These are phyloP conservation scores for Agrocybe chaxingu DNA, from an alignment of 768 basidiomycete genomes.

Conservation along the genomic window DNA sequence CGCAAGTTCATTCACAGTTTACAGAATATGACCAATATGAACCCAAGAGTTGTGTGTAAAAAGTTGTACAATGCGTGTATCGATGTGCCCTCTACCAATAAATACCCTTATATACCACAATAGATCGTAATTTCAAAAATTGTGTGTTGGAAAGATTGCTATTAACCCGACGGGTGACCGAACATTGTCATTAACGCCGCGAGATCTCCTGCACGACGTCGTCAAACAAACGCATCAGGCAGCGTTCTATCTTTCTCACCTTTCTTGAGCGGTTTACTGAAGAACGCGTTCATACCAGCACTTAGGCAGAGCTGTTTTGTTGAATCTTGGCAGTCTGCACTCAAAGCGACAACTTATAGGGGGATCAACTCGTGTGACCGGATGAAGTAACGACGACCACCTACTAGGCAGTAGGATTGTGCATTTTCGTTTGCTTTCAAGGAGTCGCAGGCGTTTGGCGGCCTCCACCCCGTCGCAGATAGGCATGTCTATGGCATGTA, in stretches of 20 bases:
- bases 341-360: slow-evolving; percentile 60
- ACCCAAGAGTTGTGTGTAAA: no score
- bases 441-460: slow-evolving; percentile 55
- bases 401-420: slow-evolving; percentile 53
- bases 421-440: slow-evolving; percentile 57
- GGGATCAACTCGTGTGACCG: not conserved
- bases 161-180: slow-evolving; percentile 25
- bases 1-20: no score
- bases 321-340: slow-evolving; percentile 75
- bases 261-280: slow-evolving; percentile 69
- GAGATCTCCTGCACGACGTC: slow-evolving; percentile 42
- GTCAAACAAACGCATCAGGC: not conserved
- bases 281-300: slow-evolving; percentile 75
- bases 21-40: no score
- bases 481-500: slow-evolving; percentile 59
- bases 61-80: no score
- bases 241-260: slow-evolving; percentile 26
- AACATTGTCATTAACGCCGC: slow-evolving; percentile 53
- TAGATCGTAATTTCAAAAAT: no score
- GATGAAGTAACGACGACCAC: slow-evolving; percentile 12
- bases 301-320: slow-evolving; percentile 75
- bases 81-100: no score
- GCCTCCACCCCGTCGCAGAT: slow-evolving; percentile 78
- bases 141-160: not conserved
- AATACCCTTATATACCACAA: no score